Percentiles rank a stretch among this genome's conserved stretches.
Evolutionary conservation across 2,329 filamentous ascomycete genomes (phyloP).

Genomic region (Penicillium hesseltinei): DNA sequence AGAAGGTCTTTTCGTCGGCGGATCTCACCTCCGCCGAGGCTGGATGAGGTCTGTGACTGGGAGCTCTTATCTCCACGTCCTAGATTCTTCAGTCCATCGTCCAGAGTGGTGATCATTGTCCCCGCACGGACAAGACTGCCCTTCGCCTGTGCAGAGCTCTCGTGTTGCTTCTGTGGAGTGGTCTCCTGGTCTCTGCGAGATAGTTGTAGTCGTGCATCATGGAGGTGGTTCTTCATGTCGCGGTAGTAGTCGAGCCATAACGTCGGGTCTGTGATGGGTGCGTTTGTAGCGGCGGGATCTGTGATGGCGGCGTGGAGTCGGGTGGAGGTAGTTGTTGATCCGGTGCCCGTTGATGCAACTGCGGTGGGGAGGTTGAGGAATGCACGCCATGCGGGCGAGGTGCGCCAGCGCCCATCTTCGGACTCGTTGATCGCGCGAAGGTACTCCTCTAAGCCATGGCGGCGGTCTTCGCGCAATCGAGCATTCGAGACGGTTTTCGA

Average conservation of each 20-base stretch:
- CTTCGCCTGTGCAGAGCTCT: constrained; percentile 62
- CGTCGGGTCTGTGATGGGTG: constrained; percentile 51
- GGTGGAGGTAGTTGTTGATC: constrained; percentile 32
- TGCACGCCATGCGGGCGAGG: constrained; percentile 54
- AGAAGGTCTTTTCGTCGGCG: constrained; percentile 59
- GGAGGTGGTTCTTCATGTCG: constrained; percentile 60
- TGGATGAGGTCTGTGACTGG: constrained; percentile 50
- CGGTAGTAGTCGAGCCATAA: constrained; percentile 62
- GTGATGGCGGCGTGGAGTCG: constrained; percentile 45
- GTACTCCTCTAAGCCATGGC: constrained; percentile 57
- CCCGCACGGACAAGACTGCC: constrained; percentile 57
- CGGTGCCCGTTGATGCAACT: constrained; percentile 33
- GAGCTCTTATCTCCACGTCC: constrained; percentile 28
- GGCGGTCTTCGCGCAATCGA: constrained; percentile 56
- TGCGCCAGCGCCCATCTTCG: constrained; percentile 58
- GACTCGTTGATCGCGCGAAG: constrained; percentile 57
- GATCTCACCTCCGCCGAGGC: constrained; percentile 60
- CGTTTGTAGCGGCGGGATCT: constrained; percentile 36
- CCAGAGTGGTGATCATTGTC: constrained; percentile 55
- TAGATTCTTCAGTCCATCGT: constrained; percentile 53
- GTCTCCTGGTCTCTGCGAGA: constrained; percentile 60
- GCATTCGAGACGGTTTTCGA: constrained; percentile 56
- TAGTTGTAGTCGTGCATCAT: constrained; percentile 58
- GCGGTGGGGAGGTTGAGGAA: constrained; percentile 57
- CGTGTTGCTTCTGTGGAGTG: constrained; percentile 60